These are phyloP conservation scores for Sclerotinia spermophila DNA, from an alignment of 2,329 filamentous ascomycete genomes.

Conservation along the genomic window DNA sequence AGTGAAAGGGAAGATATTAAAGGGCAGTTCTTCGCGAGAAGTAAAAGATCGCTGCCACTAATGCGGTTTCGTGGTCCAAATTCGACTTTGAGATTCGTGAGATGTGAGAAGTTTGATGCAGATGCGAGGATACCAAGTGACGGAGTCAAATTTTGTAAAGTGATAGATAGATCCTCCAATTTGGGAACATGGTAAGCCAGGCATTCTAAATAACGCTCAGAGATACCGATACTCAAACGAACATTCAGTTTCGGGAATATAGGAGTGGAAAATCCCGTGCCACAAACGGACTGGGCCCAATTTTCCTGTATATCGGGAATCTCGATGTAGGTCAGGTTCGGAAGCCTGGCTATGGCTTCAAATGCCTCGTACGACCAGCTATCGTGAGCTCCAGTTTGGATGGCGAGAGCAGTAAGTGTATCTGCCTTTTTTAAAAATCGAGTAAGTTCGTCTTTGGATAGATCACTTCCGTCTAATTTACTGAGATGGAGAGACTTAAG, in stretches of 20 bases:
- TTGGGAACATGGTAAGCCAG: not conserved
- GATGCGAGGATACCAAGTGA: not conserved
- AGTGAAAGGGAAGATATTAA: not conserved
- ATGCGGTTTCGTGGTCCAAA: not conserved
- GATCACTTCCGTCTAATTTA: not conserved
- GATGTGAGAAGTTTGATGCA: not conserved
- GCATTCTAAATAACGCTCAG: not conserved
- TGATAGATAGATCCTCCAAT: not conserved
- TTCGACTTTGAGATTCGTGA: not conserved
- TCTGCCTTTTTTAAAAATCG: not conserved
- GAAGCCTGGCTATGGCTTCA: not conserved
- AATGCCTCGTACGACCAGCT: conserved; percentile 7
- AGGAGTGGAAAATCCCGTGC: not conserved
- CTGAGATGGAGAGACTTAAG: not conserved
- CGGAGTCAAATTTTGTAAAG: not conserved
- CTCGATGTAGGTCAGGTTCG: not conserved
- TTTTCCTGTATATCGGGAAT: conserved; percentile 3
- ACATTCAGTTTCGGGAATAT: not conserved
- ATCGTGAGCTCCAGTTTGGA: not conserved
- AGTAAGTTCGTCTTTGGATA: not conserved
- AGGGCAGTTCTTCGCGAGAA: not conserved
- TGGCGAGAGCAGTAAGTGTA: not conserved
- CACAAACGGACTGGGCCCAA: not conserved
- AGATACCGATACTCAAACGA: not conserved
- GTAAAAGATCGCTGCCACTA: not conserved